Percentiles rank a stretch among this genome's conserved stretches.
Evolutionary conservation across 192 early-diverging fungal genomes (phyloP).

Genomic region (Oehlia diaphana): DNA sequence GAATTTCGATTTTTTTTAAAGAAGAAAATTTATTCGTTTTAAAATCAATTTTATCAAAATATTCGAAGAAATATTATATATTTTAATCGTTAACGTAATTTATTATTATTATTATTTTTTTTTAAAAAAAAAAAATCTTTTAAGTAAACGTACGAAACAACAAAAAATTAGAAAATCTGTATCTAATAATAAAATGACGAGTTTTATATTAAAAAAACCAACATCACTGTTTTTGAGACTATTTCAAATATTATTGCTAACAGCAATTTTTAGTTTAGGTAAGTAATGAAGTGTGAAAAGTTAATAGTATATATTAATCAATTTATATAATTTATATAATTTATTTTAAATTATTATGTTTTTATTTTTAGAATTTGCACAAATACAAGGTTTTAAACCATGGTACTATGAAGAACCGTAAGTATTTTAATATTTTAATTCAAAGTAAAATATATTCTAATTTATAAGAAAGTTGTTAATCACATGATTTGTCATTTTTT

Average conservation of each 20-base stretch:
- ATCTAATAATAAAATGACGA: background rate
- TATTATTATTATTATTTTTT: no score
- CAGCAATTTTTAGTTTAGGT: background rate
- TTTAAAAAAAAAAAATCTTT: no score
- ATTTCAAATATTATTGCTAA: background rate
- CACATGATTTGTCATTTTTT: no score
- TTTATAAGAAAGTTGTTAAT: no score
- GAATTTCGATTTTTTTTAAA: background rate
- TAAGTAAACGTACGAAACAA: no score
- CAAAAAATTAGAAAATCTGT: no score
- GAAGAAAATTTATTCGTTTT: background rate
- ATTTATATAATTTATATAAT: background rate
- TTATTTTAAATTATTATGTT: no score
- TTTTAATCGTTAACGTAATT: no score
- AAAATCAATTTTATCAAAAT: background rate
- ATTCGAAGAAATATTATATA: no score
- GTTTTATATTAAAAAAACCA: background rate
- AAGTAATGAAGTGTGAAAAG: background rate
- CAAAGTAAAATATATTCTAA: no score
- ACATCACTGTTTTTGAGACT: background rate
- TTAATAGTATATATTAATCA: background rate
- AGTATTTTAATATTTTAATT: background rate
- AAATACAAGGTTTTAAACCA: background rate
- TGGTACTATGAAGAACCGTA: background rate
- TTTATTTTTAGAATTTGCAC: background rate